phyloP scores from a whole-genome alignment of 148 eudicot species.

The Rhododendron griersonianum region DNA sequence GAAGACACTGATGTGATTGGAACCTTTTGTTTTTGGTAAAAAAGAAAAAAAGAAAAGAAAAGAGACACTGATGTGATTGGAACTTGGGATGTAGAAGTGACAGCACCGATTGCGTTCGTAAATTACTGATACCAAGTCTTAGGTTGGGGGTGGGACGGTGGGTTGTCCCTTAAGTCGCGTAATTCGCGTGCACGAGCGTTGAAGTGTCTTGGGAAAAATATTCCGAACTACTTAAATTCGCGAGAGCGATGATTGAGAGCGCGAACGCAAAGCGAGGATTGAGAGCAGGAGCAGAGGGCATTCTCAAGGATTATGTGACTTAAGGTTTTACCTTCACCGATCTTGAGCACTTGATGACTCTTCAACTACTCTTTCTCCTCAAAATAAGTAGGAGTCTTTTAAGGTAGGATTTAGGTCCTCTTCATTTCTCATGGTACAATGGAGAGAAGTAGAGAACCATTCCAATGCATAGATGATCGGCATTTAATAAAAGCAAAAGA shows the following conservation, averaged over 20 bases:
- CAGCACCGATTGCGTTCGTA: background rate
- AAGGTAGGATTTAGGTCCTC: background rate
- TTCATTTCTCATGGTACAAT: background rate
- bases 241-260: background rate
- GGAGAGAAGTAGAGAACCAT: background rate
- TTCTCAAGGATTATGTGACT: background rate
- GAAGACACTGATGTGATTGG: background rate
- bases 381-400: background rate
- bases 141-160: background rate
- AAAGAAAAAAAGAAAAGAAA: too few relatives aligned
- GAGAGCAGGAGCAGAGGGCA: background rate
- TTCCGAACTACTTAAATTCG: background rate
- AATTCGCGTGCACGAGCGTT: background rate
- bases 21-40: background rate
- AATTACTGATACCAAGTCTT: background rate
- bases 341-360: background rate
- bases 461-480: background rate
- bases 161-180: background rate
- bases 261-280: too few relatives aligned
- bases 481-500: background rate
- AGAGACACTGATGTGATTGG: background rate
- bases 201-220: background rate
- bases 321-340: background rate
- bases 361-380: background rate
- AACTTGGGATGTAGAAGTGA: background rate